Base-by-base conservation (phyloP, 2,329 filamentous ascomycete species). In the Epichloe gansuensis region DNA sequence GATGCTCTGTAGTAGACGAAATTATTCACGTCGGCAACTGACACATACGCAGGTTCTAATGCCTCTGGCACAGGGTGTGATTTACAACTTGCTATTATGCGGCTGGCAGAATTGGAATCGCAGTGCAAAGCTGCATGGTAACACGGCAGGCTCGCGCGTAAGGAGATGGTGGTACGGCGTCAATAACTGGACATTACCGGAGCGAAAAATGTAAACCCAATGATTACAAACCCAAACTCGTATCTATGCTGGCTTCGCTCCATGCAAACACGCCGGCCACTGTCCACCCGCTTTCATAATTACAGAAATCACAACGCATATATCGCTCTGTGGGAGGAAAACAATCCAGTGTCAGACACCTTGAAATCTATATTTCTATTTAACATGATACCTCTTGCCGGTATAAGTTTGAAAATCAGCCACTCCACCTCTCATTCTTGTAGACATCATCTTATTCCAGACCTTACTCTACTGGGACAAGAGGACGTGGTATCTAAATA, bases 101-200 rank as follows among this genome's bases (percentile, higher is more conserved):
- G 93, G 91, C 52, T 97, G 91, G 91, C 83, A 89, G 63, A 79
- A 86, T 66, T 95, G 87, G 87, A 96, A 97, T 68, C 78, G 80
- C 55, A 85, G 78, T 54, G 84, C 88, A 13, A 82, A 83, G 63
- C 76, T 95, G 59, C 83, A 82, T 57, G 93, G 93, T 8, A 82
- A 81, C 60, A 83, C 82, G 28, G 72, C 87, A 15, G 93, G 93
- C 23, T 88, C 87, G 6, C 81, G 80, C 59, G 72, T 93, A 48
- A 77, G 93, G 61, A 77, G 90, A 59, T 97, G 91, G 93, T 98
- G 93, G 91, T 96, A 89, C 73, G 81, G 79, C 23, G 87, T 95
- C 17, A 97, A 97, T 65, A 89, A 94, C 63, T 97, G 93, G 93
- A 75, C 77, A 48, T 69, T 91, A 53, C 85, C 85, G 63, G 70